Base-by-base conservation (phyloP, 805 yeast genomes). In the Yarrowia keelungensis region DNA sequence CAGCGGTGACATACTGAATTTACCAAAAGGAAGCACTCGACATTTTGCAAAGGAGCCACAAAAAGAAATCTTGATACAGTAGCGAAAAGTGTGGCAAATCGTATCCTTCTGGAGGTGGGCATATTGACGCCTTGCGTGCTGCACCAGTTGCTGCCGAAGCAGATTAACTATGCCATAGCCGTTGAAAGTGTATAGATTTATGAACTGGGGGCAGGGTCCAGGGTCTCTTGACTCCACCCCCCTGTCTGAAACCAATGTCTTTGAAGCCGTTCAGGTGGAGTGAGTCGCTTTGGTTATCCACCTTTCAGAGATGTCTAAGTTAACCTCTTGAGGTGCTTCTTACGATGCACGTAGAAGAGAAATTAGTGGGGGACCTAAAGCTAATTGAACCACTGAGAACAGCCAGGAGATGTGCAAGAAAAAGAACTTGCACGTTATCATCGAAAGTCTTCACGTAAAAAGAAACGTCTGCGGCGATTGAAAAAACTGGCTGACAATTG, bases 161-260 rank as follows among this genome's bases (percentile, higher is more conserved):
- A 36, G 43, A 12, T 36, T 12, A 38, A 19, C 58, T 53, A 53
- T 38, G 4, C 14, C 7, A 12, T 8, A 19, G 32, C 43, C 43
- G 58, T 53, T 53, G 58, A 38, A 38, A 38, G 32, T 19, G 58
- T 53, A 38, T 53, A 10, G 43, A 36, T 12, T 38, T 38, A 38
- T 53, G n/a, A 19, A 38, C 38, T 12, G n/a, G 16, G 42, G 19
- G 16, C 43, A 53, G 58, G 41, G 58, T 53, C 58, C 58, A 53
- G 32, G 43, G 26, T 36, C 58, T 5, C 26, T 1, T 26, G 16
- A 49, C 54, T 10, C 39, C 22, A 50, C 54, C 11, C 35, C 35
- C 11, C 16, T 53, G 43, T 11, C 43, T 50, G 41, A 9, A 16
- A 19, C 43, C 16, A 12, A 19, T 53, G 43, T 19, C 43, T 7